Conservation (phyloP, 345 rosid species). For the Populus alba region DNA sequence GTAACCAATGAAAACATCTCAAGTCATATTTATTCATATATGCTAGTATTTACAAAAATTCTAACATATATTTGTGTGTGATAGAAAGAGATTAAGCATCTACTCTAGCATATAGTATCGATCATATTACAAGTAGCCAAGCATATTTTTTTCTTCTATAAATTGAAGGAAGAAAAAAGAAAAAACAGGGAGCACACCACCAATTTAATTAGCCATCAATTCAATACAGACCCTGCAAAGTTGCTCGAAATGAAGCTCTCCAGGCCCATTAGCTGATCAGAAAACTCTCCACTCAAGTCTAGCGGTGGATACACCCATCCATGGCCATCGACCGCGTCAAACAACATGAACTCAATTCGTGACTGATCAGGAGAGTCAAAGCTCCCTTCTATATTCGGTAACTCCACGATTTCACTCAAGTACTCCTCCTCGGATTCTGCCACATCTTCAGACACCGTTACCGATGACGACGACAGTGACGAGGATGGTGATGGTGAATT, state of each 20-base stretch:
- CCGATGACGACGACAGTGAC: slow-evolving; percentile 5
- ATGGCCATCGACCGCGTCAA: slow-evolving; percentile 22
- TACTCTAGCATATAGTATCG: background rate
- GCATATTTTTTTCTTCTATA: background rate
- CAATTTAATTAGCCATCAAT: background rate
- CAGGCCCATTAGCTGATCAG: slow-evolving; percentile 14
- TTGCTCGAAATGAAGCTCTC: slow-evolving; percentile 15
- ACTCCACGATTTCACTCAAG: slow-evolving; percentile 24
- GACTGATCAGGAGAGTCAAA: slow-evolving; percentile 9
- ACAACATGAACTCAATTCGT: slow-evolving; percentile 3
- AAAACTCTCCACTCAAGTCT: slow-evolving; percentile 10
- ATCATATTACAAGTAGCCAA: background rate
- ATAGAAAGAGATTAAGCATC: background rate
- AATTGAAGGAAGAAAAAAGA: background rate
- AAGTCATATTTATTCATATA: background rate
- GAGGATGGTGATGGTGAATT: background rate
- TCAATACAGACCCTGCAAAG: slow-evolving; percentile 11
- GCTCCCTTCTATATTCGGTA: slow-evolving; percentile 28
- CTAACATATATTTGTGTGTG: background rate
- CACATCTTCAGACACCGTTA: slow-evolving; percentile 7
- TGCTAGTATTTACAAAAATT: background rate
- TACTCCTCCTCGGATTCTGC: slow-evolving; percentile 19
- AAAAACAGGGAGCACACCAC: background rate
- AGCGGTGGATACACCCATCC: slow-evolving; percentile 17
- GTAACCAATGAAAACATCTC: background rate